Evolutionary conservation across 2,329 filamentous ascomycete genomes (phyloP), one percentile per base, ranked within the genome.

Genomic region (Aspergillus jensenii): DNA sequence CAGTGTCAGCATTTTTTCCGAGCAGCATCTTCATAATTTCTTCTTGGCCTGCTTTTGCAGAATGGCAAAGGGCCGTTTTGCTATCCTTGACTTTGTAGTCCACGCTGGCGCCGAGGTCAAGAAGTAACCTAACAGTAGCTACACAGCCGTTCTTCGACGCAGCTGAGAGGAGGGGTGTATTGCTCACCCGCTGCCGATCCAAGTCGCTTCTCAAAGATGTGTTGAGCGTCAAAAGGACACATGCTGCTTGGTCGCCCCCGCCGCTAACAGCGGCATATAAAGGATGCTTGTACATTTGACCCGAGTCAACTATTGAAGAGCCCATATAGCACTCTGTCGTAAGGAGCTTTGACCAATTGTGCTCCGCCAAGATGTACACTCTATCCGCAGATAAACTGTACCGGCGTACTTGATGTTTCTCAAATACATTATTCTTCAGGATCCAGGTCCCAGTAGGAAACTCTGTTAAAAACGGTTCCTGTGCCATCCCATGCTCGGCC

Each of bases 361-460:
- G 53, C 4, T 66, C 57, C 6, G 65, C 61, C 3, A 68, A 48
- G 6, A 68, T 58, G 12, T 67, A 64, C 6, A 56, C 21, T 4
- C 59, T 52, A 25, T 33, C 60, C 27, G 39, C 56, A 23, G 43
- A 9, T 1, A 15, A 12, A 3, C 4, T 65, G n/a, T 73, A 64
- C 1, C 49, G 25, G 5, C 75, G 69, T 19, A 71, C 9, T 6
- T 76, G 40, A 44, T 67, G 59, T 33, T 70, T 69, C 11, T 74
- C 60, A 12, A 78, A 64, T 1, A 76, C 31, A 58, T 76, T 76
- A 56, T 69, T 58, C 15, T 71, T 23, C 4, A 35, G 47, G 15
- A 71, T 63, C 76, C 75, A 78, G n/a, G 44, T 46, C 3, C 14
- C 8, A 15, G 68, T 31, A 4, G 62, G 51, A 45, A 77, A 76